Evolutionary conservation across 352 stramenopile species (phyloP).

Genomic region (Phytophthora quininea): DNA sequence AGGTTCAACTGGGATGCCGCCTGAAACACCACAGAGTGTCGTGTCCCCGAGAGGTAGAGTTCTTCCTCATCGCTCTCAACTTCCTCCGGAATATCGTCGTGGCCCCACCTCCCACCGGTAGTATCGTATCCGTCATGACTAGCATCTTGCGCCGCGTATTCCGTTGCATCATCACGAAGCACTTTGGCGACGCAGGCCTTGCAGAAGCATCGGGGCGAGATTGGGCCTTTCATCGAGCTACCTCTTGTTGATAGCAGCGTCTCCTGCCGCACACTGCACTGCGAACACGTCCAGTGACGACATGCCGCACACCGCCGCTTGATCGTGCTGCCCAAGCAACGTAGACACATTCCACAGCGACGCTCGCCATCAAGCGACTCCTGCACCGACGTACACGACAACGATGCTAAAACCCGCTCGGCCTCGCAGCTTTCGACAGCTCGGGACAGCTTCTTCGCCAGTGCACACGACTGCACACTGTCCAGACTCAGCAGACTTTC

Average conservation of each 20-base stretch:
- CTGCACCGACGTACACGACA: conserved; percentile 40
- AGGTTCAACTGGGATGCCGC: conserved; percentile 23
- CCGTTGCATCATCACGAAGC: conserved; percentile 51
- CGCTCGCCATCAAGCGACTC: conserved; percentile 39
- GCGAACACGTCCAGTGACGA: conserved; percentile 37
- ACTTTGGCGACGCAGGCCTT: conserved; percentile 60
- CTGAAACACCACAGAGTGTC: conserved; percentile 37
- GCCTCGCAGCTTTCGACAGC: conserved; percentile 41
- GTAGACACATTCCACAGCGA: conserved; percentile 63
- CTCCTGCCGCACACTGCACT: conserved; percentile 59
- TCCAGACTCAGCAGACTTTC: conserved; percentile 49
- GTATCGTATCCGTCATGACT: conserved; percentile 24
- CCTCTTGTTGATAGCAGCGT: conserved; percentile 34
- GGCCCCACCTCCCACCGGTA: conserved; percentile 35
- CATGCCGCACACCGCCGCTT: conserved; percentile 60
- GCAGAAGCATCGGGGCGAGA: conserved; percentile 62
- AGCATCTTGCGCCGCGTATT: conserved; percentile 54
- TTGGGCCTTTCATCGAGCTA: conserved; percentile 4
- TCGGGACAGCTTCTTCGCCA: conserved; percentile 68
- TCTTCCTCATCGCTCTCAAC: conserved; percentile 30
- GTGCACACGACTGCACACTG: conserved; percentile 49
- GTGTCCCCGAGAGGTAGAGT: conserved; percentile 7
- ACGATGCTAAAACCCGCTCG: conserved; percentile 28
- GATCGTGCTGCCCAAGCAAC: conserved; percentile 28
- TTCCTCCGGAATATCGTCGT: conserved; percentile 49